Conservation (phyloP, 306 rosid species). For the Styphnolobium japonicum region DNA sequence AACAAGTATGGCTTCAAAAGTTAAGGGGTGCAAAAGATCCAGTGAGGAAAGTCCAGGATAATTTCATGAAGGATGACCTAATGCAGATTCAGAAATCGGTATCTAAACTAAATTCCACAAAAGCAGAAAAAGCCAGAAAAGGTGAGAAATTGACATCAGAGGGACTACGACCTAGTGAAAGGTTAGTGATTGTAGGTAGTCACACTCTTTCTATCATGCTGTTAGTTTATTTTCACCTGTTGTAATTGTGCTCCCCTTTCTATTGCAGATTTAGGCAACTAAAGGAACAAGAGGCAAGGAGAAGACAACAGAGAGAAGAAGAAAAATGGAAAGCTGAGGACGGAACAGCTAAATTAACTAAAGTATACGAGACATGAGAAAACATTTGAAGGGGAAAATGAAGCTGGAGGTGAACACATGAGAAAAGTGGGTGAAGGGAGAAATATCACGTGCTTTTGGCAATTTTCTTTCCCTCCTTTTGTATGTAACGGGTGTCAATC, state of each 20-base stretch:
- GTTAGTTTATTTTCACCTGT: neutral
- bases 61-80: conserved; percentile 45
- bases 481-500: neutral
- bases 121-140: conserved; percentile 39
- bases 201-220: neutral
- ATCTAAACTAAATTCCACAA: conserved; percentile 39
- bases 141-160: conserved; percentile 48
- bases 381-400: conserved; percentile 39
- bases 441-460: neutral
- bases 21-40: conserved; percentile 81
- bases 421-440: neutral
- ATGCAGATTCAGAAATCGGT: conserved; percentile 45
- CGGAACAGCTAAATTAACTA: conserved; percentile 47
- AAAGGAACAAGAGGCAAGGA: conserved; percentile 82
- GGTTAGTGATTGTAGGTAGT: conserved; percentile 42
- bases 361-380: conserved; percentile 34
- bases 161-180: conserved; percentile 77
- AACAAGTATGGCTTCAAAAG: conserved; percentile 96
- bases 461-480: neutral
- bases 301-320: conserved; percentile 70
- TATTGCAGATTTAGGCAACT: conserved; percentile 71
- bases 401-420: conserved; percentile 27
- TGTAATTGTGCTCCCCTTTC: neutral
- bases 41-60: conserved; percentile 40
- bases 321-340: conserved; percentile 64